Conservation (phyloP, 2,329 filamentous ascomycete genomes). For the Verticillium albo-atrum region DNA sequence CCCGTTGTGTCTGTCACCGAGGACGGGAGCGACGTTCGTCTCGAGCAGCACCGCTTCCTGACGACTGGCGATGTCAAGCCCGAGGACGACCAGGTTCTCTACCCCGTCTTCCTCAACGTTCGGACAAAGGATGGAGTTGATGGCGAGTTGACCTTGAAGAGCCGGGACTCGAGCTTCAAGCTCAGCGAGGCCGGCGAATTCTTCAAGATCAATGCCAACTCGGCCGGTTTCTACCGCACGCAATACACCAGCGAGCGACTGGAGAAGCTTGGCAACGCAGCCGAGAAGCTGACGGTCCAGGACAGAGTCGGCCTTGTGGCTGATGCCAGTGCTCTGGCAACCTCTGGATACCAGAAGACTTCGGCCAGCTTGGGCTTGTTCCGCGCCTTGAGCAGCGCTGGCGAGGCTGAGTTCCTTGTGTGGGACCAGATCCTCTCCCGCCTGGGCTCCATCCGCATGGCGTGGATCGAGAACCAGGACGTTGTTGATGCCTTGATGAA, state of each 20-base stretch:
- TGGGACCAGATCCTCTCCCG: conserved; percentile 89
- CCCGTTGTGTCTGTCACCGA: conserved; percentile 82
- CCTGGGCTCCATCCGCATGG: conserved; percentile 70
- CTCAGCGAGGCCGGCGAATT: conserved; percentile 71
- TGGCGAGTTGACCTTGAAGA: conserved; percentile 58
- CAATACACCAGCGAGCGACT: conserved; percentile 81
- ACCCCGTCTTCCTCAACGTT: conserved; percentile 83
- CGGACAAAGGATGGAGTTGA: conserved; percentile 80
- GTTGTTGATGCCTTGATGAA: conserved; percentile 72
- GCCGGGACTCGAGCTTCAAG: conserved; percentile 72
- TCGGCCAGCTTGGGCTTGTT: conserved; percentile 82
- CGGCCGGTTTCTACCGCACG: conserved; percentile 88
- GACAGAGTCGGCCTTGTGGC: conserved; percentile 93
- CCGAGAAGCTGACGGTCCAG: conserved; percentile 79
- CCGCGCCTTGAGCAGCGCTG: conserved; percentile 72
- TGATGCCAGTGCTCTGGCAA: conserved; percentile 83
- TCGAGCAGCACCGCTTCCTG: conserved; percentile 95
- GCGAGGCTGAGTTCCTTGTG: conserved; percentile 84
- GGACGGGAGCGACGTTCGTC: conserved; percentile 65
- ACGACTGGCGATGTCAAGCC: conserved; percentile 89
- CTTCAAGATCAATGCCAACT: conserved; percentile 95
- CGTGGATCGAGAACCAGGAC: conserved; percentile 79
- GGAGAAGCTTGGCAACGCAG: conserved; percentile 81
- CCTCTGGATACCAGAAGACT: conserved; percentile 90
- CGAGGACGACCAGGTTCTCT: conserved; percentile 84